Evolutionary conservation across 2,329 filamentous ascomycete species (phyloP), one percentile per base, ranked within the genome.

Genomic region (Rhinocladiella similis): DNA sequence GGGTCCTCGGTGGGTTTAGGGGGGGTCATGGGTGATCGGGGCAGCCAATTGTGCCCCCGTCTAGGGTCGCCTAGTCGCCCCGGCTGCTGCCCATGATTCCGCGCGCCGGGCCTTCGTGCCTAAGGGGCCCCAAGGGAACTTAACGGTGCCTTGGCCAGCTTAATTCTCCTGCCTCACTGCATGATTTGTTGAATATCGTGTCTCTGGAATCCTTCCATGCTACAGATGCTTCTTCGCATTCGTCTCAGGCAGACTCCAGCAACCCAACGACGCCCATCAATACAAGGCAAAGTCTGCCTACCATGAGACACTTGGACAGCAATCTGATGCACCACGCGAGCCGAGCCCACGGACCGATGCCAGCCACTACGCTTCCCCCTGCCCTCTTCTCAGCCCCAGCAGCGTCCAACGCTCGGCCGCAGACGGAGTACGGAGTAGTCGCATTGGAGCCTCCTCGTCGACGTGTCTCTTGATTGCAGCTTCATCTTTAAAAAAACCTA

Each of bases 161-260:
- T 7, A 41, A 41, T 19, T 18, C 38, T 41, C 38, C 38, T 41
- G 38, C 18, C 38, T 18, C 38, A 6, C 14, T 16, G n/a, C 38
- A 41, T 41, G 38, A 41, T 41, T 41, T 41, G 38, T 41, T 41
- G 38, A 41, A 35, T 35, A n/a, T n/a, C n/a, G n/a, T n/a, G n/a
- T n/a, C n/a, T n/a, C n/a, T n/a, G n/a, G n/a, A n/a, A 27, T 27
- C 7, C 29, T 41, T 41, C 38, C 10, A 33, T 41, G 14, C 38
- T 41, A 41, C 18, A 16, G 38, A n/a, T 16, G 14, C 38, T 41
- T 41, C 38, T 41, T 41, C 18, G 38, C 38, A 41, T 41, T 41
- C 38, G n/a, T n/a, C 5, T 12, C 5, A 41, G 38, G 38, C 38
- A 41, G 18, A 33, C 10, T 33, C 5, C 29, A 33, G 29, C 29